Evolutionary conservation across 164 flowering plant genomes (phyloP), one percentile per base, ranked within the genome.

Genomic region (Piper betle): DNA sequence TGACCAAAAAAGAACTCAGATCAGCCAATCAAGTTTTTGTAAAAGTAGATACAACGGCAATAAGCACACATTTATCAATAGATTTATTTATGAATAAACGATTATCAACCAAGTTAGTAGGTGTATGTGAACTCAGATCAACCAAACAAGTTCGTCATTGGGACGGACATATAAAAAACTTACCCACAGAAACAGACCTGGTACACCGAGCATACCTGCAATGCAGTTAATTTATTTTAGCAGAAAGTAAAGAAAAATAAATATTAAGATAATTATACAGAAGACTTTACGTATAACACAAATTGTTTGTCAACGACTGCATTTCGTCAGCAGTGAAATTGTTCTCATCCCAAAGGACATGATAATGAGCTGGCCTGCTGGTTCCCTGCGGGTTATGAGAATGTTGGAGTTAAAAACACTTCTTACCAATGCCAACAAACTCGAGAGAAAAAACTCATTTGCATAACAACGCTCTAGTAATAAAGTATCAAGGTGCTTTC

Each of bases 191-290:
- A 0, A 92, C 96, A 2, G 96, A 79, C 2, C 96, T 77, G 0
- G 96, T 89, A 71, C 98, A 92, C 69, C 96, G 78, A 1, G 88
- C 96, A 77, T 85, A 92, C 41, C 98, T 87, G 80, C 61, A 75
- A 63, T 11, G 33, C 33, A 56, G 61, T 8, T 13, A 8, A 46
- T 52, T 2, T 39, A 66, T 12, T 5, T 25, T 39, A 6, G 5
- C 41, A 41, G 54, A 39, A 33, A 50, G 33, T 25, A 25, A 2
- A 25, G 1, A 54, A 41, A 46, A 61, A 20, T 4, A 46, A 9
- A 20, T n/a, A 63, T 17, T 25, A 37, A 52, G 39, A 5, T 4
- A 12, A 53, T 53, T 12, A 46, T 46, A 53, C 37, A 33, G 10
- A 20, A 60, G 33, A 60, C 58, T 74, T 62, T 77, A 86, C 81